A percentile compares a stretch with the other conserved stretches of the same genome.
phyloP scores from a whole-genome alignment of 352 stramenopile species.

The Phytophthora palmivora region DNA sequence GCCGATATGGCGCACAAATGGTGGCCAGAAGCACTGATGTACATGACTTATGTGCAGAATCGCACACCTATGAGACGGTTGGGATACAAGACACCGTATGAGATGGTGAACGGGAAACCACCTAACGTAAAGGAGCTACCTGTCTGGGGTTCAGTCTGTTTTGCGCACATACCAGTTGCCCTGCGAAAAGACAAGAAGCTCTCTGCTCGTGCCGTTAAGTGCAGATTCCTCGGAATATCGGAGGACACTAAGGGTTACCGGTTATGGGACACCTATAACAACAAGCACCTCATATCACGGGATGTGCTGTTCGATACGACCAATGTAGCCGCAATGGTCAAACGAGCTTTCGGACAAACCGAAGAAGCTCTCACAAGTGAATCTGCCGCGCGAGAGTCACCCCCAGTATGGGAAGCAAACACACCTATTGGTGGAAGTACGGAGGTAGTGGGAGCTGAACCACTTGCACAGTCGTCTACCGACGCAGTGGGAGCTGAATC shows the following conservation, averaged over 20 bases:
- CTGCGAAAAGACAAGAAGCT: background rate
- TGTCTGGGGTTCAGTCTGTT: background rate
- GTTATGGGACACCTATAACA: background rate
- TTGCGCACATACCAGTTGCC: background rate
- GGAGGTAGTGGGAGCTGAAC: background rate
- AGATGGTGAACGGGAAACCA: too few species aligned
- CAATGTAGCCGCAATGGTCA: background rate
- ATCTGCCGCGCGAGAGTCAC: constrained; percentile 4
- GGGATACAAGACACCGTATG: too few species aligned
- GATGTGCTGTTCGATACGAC: background rate
- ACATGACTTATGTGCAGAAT: too few species aligned
- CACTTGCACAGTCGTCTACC: background rate
- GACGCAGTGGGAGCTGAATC: constrained; percentile 1
- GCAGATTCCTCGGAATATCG: background rate
- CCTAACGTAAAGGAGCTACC: background rate
- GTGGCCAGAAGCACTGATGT: too few species aligned
- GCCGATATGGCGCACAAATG: too few species aligned
- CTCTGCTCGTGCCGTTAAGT: background rate
- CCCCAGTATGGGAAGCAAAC: background rate
- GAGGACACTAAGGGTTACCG: background rate
- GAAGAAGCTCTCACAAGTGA: background rate
- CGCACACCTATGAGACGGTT: too few species aligned
- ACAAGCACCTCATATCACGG: background rate
- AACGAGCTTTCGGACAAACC: background rate
- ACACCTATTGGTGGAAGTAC: background rate